Percentiles rank a stretch among this genome's conserved stretches.
phyloP scores from a whole-genome alignment of 805 yeast species.

The Suhomyces canberraensis region DNA sequence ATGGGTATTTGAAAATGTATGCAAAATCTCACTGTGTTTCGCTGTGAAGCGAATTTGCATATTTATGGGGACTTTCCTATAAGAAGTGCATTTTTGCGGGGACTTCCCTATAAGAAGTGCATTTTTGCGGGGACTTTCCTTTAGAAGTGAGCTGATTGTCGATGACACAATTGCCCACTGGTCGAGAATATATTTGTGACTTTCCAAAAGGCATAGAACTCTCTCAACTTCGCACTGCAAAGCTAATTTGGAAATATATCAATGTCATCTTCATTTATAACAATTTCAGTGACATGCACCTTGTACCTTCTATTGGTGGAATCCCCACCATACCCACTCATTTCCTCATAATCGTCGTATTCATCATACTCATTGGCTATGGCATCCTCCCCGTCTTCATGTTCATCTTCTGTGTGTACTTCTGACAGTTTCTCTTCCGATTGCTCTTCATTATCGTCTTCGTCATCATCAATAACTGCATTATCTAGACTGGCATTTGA shows the following conservation, averaged over 20 bases:
- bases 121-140: no score
- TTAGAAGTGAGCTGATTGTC: no score
- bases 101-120: no score
- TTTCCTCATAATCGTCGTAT: conserved; percentile 15
- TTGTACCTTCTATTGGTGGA: conserved; percentile 25
- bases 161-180: no score
- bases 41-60: no score
- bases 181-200: no score
- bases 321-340: conserved; percentile 20
- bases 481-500: conserved; percentile 9
- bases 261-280: conserved; percentile 33
- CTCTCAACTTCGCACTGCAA: no score
- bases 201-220: no score
- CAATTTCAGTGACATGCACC: conserved; percentile 42
- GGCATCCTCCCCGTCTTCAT: conserved; percentile 15
- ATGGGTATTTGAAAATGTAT: no score
- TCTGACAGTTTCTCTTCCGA: neutral
- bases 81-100: no score
- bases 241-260: conserved; percentile 22
- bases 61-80: no score
- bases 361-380: conserved; percentile 18
- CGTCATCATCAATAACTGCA: conserved; percentile 10
- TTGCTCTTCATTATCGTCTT: neutral
- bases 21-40: no score
- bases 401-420: conserved; percentile 6